These are phyloP conservation scores for Pseudopyrenochaeta lycopersici DNA, from an alignment of 2,329 filamentous ascomycete genomes.

Conservation along the genomic window DNA sequence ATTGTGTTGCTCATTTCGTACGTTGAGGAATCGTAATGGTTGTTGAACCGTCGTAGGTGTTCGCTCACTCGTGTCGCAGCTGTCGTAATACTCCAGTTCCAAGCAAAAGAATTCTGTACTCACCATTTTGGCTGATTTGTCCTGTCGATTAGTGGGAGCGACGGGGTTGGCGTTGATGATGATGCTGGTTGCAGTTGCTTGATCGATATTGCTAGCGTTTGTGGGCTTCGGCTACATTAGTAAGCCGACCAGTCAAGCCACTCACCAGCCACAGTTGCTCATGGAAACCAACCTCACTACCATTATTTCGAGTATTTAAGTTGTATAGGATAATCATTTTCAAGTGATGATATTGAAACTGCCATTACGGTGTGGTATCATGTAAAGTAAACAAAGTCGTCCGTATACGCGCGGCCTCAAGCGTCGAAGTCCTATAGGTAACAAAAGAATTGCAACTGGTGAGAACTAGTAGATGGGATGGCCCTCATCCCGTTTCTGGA, in stretches of 20 bases:
- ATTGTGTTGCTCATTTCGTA: slow-evolving; percentile 6
- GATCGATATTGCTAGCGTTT: slow-evolving; percentile 38
- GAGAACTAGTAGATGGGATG: slow-evolving; percentile 55
- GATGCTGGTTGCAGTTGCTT: slow-evolving; percentile 30
- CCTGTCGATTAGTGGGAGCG: slow-evolving; percentile 47
- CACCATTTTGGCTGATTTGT: slow-evolving; percentile 54
- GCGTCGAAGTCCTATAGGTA: neutral
- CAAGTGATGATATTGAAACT: neutral
- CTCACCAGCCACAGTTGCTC: slow-evolving; percentile 26
- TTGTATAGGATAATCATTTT: neutral
- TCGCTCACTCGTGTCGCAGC: slow-evolving; percentile 41
- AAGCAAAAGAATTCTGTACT: slow-evolving; percentile 25
- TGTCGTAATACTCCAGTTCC: slow-evolving; percentile 6
- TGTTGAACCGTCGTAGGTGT: slow-evolving; percentile 20
- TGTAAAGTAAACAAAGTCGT: slow-evolving; percentile 20
- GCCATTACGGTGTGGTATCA: slow-evolving; percentile 40
- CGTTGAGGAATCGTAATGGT: slow-evolving; percentile 28
- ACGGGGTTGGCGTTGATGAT: slow-evolving; percentile 47
- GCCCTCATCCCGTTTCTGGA: slow-evolving; percentile 57
- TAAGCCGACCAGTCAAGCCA: slow-evolving; percentile 22
- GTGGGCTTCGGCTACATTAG: slow-evolving; percentile 44
- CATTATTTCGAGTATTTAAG: no score
- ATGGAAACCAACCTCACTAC: neutral
- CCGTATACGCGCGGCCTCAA: neutral
- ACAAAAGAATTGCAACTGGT: slow-evolving; percentile 13